phyloP scores from a whole-genome alignment of 495 filamentous ascomycete species.

The Hamigera avellanea region DNA sequence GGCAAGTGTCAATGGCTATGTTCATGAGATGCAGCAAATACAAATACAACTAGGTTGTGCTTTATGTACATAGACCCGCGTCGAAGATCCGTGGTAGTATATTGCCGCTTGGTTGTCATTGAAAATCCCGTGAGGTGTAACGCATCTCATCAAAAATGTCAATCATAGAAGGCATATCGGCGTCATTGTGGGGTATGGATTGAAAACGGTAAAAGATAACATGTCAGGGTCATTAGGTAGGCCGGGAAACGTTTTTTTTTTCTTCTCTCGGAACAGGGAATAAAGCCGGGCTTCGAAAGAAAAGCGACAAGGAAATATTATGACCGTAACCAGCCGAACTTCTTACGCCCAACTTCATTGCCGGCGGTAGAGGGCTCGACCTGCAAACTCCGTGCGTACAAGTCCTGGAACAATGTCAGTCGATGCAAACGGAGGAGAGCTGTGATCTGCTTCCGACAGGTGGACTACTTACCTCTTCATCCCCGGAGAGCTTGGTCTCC shows the following conservation, averaged over 20 bases:
- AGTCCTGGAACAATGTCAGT: conserved; percentile 17
- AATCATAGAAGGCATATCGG: no score
- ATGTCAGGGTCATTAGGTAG: neutral
- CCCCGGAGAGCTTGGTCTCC: conserved; percentile 44
- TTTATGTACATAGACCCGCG: no score
- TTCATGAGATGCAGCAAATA: no score
- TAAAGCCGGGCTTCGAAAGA: neutral
- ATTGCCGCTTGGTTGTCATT: no score
- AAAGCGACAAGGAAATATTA: neutral
- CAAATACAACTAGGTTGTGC: no score
- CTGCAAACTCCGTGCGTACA: conserved; percentile 34
- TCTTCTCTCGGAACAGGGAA: no score
- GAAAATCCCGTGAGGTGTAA: no score
- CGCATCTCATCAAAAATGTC: no score
- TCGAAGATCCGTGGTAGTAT: no score
- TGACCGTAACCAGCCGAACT: conserved; percentile 33
- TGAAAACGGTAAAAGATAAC: neutral
- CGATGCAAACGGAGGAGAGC: neutral
- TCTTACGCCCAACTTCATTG: conserved; percentile 26
- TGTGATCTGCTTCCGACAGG: no score
- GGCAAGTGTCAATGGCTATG: no score
- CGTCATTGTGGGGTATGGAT: conserved; percentile 7
- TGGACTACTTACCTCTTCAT: conserved; percentile 34
- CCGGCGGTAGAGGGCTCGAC: conserved; percentile 33
- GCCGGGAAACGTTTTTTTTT: no score